Evolutionary conservation across 176 grass and related monocot species (phyloP).

Genomic region (Aegilops umbellulata): DNA sequence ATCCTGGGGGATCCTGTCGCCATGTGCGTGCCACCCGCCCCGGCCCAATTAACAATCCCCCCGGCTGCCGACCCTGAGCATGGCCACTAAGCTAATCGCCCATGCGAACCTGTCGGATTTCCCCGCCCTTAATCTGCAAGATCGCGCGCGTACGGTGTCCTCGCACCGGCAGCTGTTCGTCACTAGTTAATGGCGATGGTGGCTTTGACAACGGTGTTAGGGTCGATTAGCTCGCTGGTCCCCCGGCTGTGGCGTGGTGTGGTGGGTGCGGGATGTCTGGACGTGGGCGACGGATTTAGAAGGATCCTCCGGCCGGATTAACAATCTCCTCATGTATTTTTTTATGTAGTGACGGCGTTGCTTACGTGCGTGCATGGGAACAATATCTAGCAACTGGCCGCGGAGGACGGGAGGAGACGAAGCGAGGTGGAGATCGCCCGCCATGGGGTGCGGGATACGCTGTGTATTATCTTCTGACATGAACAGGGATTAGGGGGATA

Average conservation of each 20-base stretch:
- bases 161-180: not conserved
- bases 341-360: not conserved
- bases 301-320: not conserved
- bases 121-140: not conserved
- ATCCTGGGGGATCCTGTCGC: constrained; percentile 3
- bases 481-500: not conserved
- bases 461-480: not conserved
- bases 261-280: not conserved
- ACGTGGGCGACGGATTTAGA: not conserved
- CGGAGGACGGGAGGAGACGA: not conserved
- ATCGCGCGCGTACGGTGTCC: not conserved
- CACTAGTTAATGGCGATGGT: not conserved
- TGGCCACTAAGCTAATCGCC: not conserved
- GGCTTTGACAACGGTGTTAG: not conserved
- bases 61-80: not conserved
- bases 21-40: constrained; percentile 22
- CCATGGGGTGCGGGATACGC: not conserved
- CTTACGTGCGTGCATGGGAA: not conserved
- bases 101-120: constrained; percentile 8
- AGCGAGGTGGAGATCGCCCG: not conserved
- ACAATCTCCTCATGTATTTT: not conserved
- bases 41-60: not conserved
- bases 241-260: too few relatives aligned
- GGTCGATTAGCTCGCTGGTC: not conserved
- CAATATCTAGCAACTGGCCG: not conserved